Percentiles rank a stretch among this genome's conserved stretches.
Evolutionary conservation across 306 rosid species (phyloP).

Genomic region (Cucurbita ficifolia): DNA sequence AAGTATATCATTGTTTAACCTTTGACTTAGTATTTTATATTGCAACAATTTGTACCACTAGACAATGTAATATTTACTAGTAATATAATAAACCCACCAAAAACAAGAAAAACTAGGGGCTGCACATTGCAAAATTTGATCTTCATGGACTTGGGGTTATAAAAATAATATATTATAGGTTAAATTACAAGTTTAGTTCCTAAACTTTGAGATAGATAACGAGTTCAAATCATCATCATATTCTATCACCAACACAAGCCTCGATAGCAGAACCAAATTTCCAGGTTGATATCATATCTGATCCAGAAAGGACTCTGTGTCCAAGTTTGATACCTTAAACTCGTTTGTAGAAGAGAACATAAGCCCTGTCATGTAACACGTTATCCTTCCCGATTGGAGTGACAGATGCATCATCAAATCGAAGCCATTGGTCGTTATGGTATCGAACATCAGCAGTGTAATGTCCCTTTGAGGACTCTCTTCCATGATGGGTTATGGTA

Average conservation of each 20-base stretch:
- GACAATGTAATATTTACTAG: not conserved
- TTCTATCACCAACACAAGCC: not conserved
- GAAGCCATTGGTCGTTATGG: conserved; percentile 55
- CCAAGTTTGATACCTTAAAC: conserved; percentile 9
- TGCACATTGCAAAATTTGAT: not conserved
- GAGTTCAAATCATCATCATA: not conserved
- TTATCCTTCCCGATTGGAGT: conserved; percentile 39
- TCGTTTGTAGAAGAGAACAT: conserved; percentile 75
- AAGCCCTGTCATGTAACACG: conserved; percentile 84
- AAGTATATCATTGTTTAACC: too few species aligned
- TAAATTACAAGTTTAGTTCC: too few species aligned
- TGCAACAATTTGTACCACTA: not conserved
- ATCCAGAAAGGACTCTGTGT: not conserved
- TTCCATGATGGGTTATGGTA: conserved; percentile 89
- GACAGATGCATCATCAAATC: conserved; percentile 78
- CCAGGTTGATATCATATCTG: not conserved
- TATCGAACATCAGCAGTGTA: conserved; percentile 80
- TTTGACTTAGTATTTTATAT: not conserved
- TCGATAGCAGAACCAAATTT: not conserved
- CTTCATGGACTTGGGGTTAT: not conserved
- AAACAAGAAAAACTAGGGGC: not conserved
- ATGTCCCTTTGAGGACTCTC: conserved; percentile 90
- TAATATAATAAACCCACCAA: not conserved
- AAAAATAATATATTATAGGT: not conserved
- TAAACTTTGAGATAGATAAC: not conserved